Evolutionary conservation across 2,329 filamentous ascomycete species (phyloP).

Genomic region (Cordyceps farinosa): DNA sequence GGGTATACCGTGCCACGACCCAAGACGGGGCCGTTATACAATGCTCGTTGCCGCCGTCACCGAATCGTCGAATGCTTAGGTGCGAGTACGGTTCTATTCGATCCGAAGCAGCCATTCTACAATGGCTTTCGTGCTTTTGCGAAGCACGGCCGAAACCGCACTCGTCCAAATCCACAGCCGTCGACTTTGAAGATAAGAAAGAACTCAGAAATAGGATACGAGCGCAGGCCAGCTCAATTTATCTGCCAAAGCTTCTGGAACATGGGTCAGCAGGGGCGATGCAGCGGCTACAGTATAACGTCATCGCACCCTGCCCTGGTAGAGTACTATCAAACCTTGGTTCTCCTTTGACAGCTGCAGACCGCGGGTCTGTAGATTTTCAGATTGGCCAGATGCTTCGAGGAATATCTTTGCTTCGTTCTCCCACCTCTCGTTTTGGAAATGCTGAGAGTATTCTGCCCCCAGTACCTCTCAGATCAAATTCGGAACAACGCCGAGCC

Average conservation of each 20-base stretch:
- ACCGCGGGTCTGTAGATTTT: constrained; percentile 40
- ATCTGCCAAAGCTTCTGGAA: constrained; percentile 18
- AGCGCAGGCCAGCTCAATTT: constrained; percentile 22
- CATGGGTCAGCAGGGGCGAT: constrained; percentile 32
- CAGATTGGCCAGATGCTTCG: constrained; percentile 47
- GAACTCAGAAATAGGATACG: neutral
- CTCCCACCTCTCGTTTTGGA: constrained; percentile 49
- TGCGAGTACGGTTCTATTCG: constrained; percentile 43
- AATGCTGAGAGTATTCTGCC: constrained; percentile 28
- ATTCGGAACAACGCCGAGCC: neutral
- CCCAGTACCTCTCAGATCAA: constrained; percentile 19
- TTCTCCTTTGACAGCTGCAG: constrained; percentile 30
- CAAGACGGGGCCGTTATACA: constrained; percentile 40
- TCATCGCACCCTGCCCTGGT: constrained; percentile 39
- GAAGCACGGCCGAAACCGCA: neutral
- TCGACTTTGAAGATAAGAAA: constrained; percentile 10
- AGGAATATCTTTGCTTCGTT: constrained; percentile 40
- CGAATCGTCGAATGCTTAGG: constrained; percentile 43
- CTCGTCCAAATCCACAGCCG: neutral
- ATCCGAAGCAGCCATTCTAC: constrained; percentile 44
- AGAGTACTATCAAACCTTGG: constrained; percentile 36
- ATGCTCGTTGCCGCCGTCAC: constrained; percentile 41
- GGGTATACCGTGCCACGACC: constrained; percentile 41
- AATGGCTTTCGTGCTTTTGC: constrained; percentile 38
- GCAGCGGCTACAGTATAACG: constrained; percentile 38